These are phyloP conservation scores for Calonectria hongkongensis DNA, from an alignment of 2,329 filamentous ascomycete genomes.

Conservation along the genomic window DNA sequence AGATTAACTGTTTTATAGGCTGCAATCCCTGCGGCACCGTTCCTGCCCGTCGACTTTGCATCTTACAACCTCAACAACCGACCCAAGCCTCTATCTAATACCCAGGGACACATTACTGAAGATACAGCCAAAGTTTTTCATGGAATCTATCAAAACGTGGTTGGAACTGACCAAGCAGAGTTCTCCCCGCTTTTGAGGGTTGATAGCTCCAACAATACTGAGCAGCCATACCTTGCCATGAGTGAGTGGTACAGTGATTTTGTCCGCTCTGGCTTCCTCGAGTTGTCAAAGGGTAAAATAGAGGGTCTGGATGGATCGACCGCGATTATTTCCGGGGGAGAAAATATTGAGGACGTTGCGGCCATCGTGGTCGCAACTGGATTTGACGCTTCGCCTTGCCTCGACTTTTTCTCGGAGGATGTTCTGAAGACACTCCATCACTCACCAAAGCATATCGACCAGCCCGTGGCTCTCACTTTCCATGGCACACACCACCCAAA, in stretches of 20 bases:
- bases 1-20: conserved; percentile 55
- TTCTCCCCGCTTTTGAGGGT: conserved; percentile 67
- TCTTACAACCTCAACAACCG: conserved; percentile 82
- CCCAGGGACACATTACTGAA: conserved; percentile 77
- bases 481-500: conserved; percentile 78
- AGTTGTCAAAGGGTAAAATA: conserved; percentile 68
- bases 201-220: conserved; percentile 61
- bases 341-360: conserved; percentile 72
- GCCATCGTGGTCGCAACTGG: conserved; percentile 86
- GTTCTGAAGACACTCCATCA: conserved; percentile 76
- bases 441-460: conserved; percentile 70
- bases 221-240: conserved; percentile 80
- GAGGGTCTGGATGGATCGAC: conserved; percentile 59
- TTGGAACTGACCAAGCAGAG: conserved; percentile 74
- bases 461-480: conserved; percentile 81
- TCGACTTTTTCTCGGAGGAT: conserved; percentile 77
- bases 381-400: conserved; percentile 78
- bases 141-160: conserved; percentile 65
- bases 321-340: conserved; percentile 57
- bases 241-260: conserved; percentile 85
- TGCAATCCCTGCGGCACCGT: conserved; percentile 71
- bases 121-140: conserved; percentile 75
- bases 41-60: conserved; percentile 83
- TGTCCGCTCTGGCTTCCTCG: conserved; percentile 79
- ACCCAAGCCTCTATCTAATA: conserved; percentile 75